Percentiles rank a stretch among this genome's conserved stretches.
phyloP scores from a whole-genome alignment of 345 rosid genomes.

The Lepidium africanum region DNA sequence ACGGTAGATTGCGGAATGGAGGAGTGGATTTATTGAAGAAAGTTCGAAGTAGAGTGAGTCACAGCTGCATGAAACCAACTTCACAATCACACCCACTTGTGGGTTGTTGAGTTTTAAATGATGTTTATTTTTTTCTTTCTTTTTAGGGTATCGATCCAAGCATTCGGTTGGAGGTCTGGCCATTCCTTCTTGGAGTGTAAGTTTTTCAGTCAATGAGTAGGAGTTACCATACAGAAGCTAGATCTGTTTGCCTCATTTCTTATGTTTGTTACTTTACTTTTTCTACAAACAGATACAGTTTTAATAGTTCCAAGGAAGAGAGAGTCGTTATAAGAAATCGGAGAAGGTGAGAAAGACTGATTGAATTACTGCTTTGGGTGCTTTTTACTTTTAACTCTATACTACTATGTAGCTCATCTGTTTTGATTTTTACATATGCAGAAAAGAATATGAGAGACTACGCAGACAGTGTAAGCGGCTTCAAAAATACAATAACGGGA shows the following conservation, averaged over 20 bases:
- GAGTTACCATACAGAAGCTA: background rate
- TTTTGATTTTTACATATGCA: constrained; percentile 30
- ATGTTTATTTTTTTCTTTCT: background rate
- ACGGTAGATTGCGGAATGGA: constrained; percentile 72
- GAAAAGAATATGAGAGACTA: constrained; percentile 89
- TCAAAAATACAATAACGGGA: constrained; percentile 33
- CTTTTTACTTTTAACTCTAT: background rate
- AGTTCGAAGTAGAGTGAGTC: constrained; percentile 92
- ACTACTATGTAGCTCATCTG: background rate
- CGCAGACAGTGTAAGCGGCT: constrained; percentile 59
- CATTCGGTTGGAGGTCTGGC: constrained; percentile 93
- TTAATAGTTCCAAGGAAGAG: constrained; percentile 74
- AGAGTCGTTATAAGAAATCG: constrained; percentile 54
- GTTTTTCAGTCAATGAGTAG: constrained; percentile 15
- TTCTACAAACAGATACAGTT: constrained; percentile 49
- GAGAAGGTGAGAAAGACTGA: constrained; percentile 49
- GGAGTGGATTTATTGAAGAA: constrained; percentile 78
- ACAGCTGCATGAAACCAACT: constrained; percentile 1
- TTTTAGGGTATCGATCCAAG: constrained; percentile 86
- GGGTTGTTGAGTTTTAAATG: background rate
- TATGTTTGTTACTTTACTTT: background rate
- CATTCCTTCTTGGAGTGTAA: constrained; percentile 98
- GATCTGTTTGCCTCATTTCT: background rate
- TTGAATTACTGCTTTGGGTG: background rate
- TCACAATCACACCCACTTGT: background rate